Evolutionary conservation across 176 grass and related monocot species (phyloP), one percentile per base, ranked within the genome.

Genomic region (Triticum monococcum): DNA sequence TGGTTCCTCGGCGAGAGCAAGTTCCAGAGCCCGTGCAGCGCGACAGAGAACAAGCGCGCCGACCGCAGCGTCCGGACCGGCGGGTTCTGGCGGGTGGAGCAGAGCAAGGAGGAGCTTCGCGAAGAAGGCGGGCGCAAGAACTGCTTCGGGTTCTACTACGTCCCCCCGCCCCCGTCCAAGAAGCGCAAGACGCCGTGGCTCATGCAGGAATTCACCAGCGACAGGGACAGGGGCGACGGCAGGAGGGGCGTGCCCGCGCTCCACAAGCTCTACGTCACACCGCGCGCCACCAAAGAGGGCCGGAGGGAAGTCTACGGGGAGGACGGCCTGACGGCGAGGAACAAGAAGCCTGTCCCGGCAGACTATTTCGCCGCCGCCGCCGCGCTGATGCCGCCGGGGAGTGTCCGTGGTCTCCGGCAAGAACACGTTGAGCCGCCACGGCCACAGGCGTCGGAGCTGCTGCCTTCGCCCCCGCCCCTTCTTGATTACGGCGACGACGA

Each of bases 251-350:
- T 54, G 50, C 50, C 50, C 50, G 50, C 50, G 16, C 50, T 54
- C 50, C 50, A 54, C 50, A 54, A 54, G 50, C 50, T 54, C 25
- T 84, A 89, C 57, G 23, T 89, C 67, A 30, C 87, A 31, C 87
- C 87, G 75, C 75, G 57, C 66, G 31, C 79, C 22, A 8, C 22
- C 30, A 2, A 7, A 0, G 7, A 56, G 2, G 41, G 84, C 54
- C 62, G 2, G 41, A 36, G 9, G 32, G 45, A 82, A 18, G 16
- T 72, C 37, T 72, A 80, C 3, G 85, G 77, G 37, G 56, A 77
- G 70, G 61, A 57, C 2, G 64, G 48, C 25, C 18, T 69, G 35
- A 1, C 33, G 8, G 10, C 23, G 12, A 46, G 72, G 7, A 24
- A 5, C 0, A 28, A 30, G 33, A 83, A 77, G 35, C 6, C 18